These are phyloP conservation scores for Botrytis fragariae DNA, from an alignment of 2,329 filamentous ascomycete genomes.

Conservation along the genomic window DNA sequence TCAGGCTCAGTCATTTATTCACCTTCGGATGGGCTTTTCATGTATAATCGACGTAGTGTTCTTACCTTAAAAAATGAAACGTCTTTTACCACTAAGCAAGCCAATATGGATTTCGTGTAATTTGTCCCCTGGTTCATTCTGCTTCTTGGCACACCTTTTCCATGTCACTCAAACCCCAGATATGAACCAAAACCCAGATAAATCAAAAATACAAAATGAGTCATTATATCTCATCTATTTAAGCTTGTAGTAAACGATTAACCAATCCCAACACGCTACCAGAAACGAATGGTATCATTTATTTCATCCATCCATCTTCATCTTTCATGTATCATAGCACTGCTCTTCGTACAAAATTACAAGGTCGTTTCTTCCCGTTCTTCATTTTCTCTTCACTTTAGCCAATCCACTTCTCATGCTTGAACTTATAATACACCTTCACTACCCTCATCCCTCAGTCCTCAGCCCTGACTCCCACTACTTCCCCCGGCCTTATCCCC, in stretches of 20 bases:
- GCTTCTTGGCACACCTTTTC: background rate
- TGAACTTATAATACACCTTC: constrained; percentile 12
- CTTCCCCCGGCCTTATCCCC: constrained; percentile 39
- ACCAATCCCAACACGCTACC: background rate
- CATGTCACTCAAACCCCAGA: background rate
- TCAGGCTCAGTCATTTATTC: background rate
- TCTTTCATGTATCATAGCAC: background rate
- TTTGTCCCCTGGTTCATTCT: background rate
- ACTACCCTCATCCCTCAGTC: background rate
- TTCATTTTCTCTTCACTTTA: background rate
- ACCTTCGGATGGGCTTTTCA: background rate
- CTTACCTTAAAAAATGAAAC: background rate
- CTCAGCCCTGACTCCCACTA: background rate
- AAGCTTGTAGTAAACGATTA: background rate
- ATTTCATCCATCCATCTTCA: background rate
- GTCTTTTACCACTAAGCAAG: background rate
- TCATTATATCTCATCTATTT: background rate
- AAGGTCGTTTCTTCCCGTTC: background rate
- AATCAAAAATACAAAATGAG: background rate
- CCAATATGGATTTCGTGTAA: background rate
- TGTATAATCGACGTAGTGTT: background rate
- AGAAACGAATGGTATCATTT: background rate
- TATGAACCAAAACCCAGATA: background rate
- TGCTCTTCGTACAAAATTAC: constrained; percentile 1
- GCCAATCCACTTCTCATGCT: background rate